Base-by-base conservation (phyloP, 1,284 basidiomycete species). In the Microbotryum scabiosae region DNA sequence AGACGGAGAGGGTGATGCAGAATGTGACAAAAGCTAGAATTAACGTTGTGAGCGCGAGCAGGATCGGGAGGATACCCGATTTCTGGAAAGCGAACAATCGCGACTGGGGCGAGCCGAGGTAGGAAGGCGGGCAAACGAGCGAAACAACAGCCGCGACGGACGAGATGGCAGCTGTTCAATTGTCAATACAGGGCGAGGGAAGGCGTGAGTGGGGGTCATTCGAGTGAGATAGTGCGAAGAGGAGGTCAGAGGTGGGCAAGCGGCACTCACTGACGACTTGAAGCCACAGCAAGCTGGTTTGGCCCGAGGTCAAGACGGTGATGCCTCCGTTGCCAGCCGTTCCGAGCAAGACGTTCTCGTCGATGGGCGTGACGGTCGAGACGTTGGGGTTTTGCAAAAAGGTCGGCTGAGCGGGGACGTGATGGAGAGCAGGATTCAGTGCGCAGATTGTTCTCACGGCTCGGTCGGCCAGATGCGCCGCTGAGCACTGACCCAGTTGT, bases 21-120 rank as follows among this genome's bases (percentile, higher is more conserved):
- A 68, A 66, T 1, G 60, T 26, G 26, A 68, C 26, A 47, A 66
- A 44, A 32, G 56, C 46, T 47, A 68, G 36, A 20, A 64, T 25
- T 18, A 45, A 62, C 0, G 60, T 23, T 9, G 28, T 14, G 36
- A 68, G 43, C 4, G 59, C 64, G 48, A 68, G 54, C 20, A 62
- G 43, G 54, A 68, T 66, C 2, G 64, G 62, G 14, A 66, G 32
- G 57, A 68, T 60, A 43, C 67, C 67, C 10, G 60, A 62, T 23
- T 68, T 68, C 28, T 68, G 67, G 54, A 66, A 57, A 20, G 60
- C 60, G 41, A 59, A 60, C 20, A 66, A 45, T 20, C 62, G 55
- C 3, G 62, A 61, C 18, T 58, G 47, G 20, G 65, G 63, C 23
- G 60, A 57, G 46, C 67, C 67, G 50, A 68, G 60, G 51, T 62